These are phyloP conservation scores for Colletotrichum aenigma DNA, from an alignment of 2,329 filamentous ascomycete genomes.

Conservation along the genomic window DNA sequence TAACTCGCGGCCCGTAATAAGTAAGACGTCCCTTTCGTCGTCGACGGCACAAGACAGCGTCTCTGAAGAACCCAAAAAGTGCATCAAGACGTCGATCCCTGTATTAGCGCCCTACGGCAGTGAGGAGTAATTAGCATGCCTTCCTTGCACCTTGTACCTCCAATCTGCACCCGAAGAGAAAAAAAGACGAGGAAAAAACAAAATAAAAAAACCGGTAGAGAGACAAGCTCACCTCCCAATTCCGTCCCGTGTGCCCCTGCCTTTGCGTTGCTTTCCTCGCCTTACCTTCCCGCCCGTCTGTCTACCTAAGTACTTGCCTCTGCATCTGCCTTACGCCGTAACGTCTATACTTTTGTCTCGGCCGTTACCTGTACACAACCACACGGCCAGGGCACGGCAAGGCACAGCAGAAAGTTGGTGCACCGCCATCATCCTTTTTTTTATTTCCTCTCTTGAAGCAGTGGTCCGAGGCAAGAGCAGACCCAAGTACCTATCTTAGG, in stretches of 20 bases:
- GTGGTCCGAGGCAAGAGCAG: neutral
- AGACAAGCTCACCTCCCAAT: neutral
- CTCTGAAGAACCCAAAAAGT: slow-evolving; percentile 20
- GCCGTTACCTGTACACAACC: neutral
- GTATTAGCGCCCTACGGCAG: slow-evolving; percentile 13
- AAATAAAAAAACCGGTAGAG: neutral
- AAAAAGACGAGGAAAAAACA: neutral
- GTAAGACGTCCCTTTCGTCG: neutral
- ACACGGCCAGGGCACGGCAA: neutral
- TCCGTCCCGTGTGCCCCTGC: neutral
- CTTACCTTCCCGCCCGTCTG: neutral
- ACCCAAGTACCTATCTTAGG: neutral
- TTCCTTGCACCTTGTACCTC: neutral
- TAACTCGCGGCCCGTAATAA: neutral
- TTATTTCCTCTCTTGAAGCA: neutral
- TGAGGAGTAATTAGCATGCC: slow-evolving; percentile 7
- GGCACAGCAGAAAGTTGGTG: neutral
- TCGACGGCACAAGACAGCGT: slow-evolving; percentile 13
- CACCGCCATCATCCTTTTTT: neutral
- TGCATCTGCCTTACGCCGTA: neutral
- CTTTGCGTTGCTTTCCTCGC: neutral
- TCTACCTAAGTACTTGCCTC: neutral
- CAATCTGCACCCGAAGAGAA: neutral
- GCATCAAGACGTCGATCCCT: slow-evolving; percentile 8
- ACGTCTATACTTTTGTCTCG: neutral